Conservation (phyloP, 1,139 yeast species). For the Kodamaea anthophila region DNA sequence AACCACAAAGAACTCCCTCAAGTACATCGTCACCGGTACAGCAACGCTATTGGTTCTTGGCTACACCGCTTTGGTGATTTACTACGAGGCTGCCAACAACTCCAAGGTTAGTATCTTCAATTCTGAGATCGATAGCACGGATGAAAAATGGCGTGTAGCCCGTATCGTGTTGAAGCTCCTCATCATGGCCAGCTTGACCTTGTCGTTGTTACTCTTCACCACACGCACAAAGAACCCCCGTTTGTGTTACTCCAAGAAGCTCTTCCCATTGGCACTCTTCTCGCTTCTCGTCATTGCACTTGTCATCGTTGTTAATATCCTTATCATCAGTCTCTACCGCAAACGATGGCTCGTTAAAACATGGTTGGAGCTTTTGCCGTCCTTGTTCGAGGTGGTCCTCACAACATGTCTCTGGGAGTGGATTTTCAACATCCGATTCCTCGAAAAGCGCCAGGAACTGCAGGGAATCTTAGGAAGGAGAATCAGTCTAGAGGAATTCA, state of each 20-base stretch:
- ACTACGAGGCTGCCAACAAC: conserved; percentile 11
- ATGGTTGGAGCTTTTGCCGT: conserved; percentile 38
- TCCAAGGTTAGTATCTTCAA: conserved; percentile 11
- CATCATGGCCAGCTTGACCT: conserved; percentile 23
- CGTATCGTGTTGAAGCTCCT: conserved; percentile 18
- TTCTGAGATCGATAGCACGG: conserved; percentile 6
- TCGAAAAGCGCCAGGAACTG: conserved; percentile 39
- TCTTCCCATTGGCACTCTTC: conserved; percentile 38
- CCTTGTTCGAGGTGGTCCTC: conserved; percentile 32
- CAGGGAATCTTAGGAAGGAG: conserved; percentile 46
- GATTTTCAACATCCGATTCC: conserved; percentile 37
- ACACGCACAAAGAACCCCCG: conserved; percentile 24
- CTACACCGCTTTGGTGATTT: conserved; percentile 14
- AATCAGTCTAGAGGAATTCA: conserved; percentile 37
- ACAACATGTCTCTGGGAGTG: conserved; percentile 48
- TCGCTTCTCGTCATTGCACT: conserved; percentile 27
- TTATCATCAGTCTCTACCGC: conserved; percentile 22
- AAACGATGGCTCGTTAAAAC: conserved; percentile 26
- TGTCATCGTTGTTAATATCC: conserved; percentile 25
- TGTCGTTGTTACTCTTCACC: conserved; percentile 25
- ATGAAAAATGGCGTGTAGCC: conserved; percentile 11
- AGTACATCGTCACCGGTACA: conserved; percentile 14
- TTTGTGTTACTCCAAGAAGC: conserved; percentile 28
- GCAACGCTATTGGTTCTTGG: conserved; percentile 18
- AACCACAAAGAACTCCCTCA: conserved; percentile 18